These are phyloP conservation scores for Protomyces gravidus DNA, from an alignment of 1,139 yeast species.

Conservation along the genomic window DNA sequence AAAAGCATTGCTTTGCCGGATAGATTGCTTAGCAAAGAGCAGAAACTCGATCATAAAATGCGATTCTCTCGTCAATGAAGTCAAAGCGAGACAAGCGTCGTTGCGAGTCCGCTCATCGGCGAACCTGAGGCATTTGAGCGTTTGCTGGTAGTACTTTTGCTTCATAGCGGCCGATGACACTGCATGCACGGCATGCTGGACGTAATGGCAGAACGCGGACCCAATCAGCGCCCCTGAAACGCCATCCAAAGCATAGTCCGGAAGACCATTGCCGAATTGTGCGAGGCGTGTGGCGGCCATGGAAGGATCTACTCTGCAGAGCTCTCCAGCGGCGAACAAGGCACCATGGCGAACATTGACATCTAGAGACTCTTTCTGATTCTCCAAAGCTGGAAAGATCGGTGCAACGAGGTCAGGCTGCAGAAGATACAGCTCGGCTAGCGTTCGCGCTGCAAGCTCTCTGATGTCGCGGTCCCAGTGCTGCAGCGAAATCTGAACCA, in stretches of 20 bases:
- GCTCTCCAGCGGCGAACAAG: slow-evolving; percentile 4
- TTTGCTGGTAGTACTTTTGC: not conserved
- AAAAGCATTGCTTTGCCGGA: not conserved
- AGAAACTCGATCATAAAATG: not conserved
- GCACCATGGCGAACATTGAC: slow-evolving; percentile 16
- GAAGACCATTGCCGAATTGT: not conserved
- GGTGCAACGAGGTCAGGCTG: not conserved
- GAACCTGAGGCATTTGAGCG: not conserved
- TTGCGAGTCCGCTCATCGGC: not conserved
- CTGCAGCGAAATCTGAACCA: slow-evolving; percentile 39
- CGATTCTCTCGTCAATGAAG: not conserved
- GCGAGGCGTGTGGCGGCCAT: not conserved
- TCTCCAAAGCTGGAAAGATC: not conserved
- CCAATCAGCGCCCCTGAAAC: not conserved
- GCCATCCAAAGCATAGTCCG: not conserved
- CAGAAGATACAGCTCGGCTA: not conserved
- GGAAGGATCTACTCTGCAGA: not conserved
- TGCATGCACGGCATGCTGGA: not conserved
- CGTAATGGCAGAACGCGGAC: not conserved
- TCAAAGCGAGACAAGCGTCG: not conserved
- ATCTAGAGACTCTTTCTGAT: not conserved
- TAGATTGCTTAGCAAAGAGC: not conserved
- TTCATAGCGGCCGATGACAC: not conserved
- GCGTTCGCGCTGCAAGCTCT: slow-evolving; percentile 39
- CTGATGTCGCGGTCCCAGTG: slow-evolving; percentile 46